These are phyloP conservation scores for Naematelia encephala DNA, from an alignment of 768 basidiomycete species.

Conservation along the genomic window DNA sequence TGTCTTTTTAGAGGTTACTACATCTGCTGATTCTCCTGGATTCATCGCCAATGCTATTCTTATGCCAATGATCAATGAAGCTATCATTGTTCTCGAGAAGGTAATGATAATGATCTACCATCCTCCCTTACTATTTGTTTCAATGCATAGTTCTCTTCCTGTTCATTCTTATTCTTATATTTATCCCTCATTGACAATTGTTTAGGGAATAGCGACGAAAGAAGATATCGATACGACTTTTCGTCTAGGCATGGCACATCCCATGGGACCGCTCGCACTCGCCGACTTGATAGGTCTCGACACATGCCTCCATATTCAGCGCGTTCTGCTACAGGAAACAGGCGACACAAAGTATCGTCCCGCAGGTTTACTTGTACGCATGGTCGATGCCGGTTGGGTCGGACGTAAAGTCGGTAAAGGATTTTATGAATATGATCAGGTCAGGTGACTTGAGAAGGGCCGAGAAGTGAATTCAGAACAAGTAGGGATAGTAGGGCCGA, in stretches of 20 bases:
- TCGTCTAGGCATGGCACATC: constrained; percentile 72
- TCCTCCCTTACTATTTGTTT: background rate
- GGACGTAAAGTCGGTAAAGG: constrained; percentile 91
- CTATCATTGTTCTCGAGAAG: constrained; percentile 89
- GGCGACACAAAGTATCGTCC: constrained; percentile 95
- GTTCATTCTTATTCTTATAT: background rate
- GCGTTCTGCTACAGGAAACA: constrained; percentile 81
- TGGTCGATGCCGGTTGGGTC: constrained; percentile 95
- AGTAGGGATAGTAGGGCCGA: background rate
- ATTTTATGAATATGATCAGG: constrained; percentile 74
- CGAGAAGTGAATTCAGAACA: background rate
- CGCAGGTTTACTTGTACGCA: constrained; percentile 78
- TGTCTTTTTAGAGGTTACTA: constrained; percentile 93
- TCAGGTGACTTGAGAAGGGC: too few species aligned
- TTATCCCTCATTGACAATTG: too few species aligned
- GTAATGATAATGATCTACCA: constrained; percentile 50
- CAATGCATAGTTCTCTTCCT: too few species aligned
- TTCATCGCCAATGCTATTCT: constrained; percentile 92
- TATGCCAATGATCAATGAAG: constrained; percentile 98
- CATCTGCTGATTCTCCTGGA: constrained; percentile 86
- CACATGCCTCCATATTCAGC: constrained; percentile 89
- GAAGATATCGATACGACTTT: constrained; percentile 96
- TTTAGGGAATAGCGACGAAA: constrained; percentile 81
- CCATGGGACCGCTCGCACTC: constrained; percentile 89
- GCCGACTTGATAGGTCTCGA: constrained; percentile 85